Conservation (phyloP, 768 basidiomycete genomes). For the Lactifluus pinguis region DNA sequence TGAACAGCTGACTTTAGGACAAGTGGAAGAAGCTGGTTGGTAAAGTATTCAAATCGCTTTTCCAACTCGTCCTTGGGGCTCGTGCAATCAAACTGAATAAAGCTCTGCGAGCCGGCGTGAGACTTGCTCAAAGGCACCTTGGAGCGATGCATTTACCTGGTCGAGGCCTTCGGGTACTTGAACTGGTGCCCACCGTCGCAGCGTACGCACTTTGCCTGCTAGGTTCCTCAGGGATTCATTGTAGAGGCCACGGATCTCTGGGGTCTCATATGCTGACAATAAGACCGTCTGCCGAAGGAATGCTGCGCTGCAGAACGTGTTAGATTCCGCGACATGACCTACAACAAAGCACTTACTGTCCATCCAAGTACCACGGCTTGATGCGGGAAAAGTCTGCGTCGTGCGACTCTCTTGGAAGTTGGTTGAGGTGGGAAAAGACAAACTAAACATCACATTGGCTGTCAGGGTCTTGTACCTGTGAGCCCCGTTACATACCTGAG, state of each 20-base stretch:
- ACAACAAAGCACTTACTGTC: slow-evolving; percentile 53
- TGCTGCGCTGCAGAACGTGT: slow-evolving; percentile 45
- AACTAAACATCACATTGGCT: slow-evolving; percentile 40
- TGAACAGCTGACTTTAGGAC: slow-evolving; percentile 90
- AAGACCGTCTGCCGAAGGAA: slow-evolving; percentile 88
- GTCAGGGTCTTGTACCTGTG: background rate
- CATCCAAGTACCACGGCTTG: slow-evolving; percentile 97
- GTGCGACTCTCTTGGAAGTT: slow-evolving; percentile 86
- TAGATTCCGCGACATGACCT: background rate
- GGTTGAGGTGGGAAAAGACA: slow-evolving; percentile 76
- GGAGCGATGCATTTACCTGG: slow-evolving; percentile 41
- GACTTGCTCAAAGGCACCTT: background rate
- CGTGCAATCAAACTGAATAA: slow-evolving; percentile 62
- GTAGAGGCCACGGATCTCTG: slow-evolving; percentile 78
- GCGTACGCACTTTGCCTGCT: slow-evolving; percentile 69
- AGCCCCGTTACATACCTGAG: slow-evolving; percentile 50
- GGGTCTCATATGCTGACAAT: slow-evolving; percentile 79
- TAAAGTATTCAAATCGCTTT: slow-evolving; percentile 80
- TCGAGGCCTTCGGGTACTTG: slow-evolving; percentile 76
- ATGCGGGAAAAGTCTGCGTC: slow-evolving; percentile 94
- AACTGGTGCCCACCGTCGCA: slow-evolving; percentile 62
- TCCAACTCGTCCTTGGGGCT: slow-evolving; percentile 75
- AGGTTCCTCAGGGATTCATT: slow-evolving; percentile 72
- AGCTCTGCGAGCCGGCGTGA: slow-evolving; percentile 38
- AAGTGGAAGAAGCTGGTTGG: slow-evolving; percentile 76